phyloP scores from a whole-genome alignment of 768 basidiomycete genomes.

The Epithele typhae region DNA sequence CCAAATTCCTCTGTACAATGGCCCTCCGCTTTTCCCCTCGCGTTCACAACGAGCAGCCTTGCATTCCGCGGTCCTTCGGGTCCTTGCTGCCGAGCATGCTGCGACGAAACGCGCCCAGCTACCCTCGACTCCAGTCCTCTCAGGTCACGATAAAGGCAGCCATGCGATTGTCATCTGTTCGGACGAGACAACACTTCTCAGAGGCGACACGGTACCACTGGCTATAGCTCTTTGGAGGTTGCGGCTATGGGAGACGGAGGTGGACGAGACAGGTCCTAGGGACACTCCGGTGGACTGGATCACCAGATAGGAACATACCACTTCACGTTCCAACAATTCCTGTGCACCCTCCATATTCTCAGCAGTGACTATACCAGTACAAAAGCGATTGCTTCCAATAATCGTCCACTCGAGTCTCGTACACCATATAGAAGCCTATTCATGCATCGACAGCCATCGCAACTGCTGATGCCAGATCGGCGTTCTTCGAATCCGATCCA shows the following conservation, averaged over 20 bases:
- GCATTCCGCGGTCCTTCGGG: constrained; percentile 40
- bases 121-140: no score
- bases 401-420: constrained; percentile 1
- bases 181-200: constrained; percentile 39
- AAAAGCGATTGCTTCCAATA: constrained; percentile 8
- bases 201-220: constrained; percentile 59
- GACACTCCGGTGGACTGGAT: no score
- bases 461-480: constrained; percentile 22
- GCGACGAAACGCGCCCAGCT: constrained; percentile 2
- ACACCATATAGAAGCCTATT: no score
- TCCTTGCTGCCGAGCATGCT: constrained; percentile 45
- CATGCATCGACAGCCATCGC: constrained; percentile 44
- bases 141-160: constrained; percentile 48
- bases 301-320: background rate
- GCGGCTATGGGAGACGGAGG: constrained; percentile 60
- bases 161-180: constrained; percentile 69
- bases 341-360: no score
- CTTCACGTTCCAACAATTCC: background rate
- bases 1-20: constrained; percentile 65
- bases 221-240: constrained; percentile 78
- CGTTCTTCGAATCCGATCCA: constrained; percentile 26
- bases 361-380: no score
- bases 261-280: no score
- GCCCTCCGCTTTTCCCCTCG: constrained; percentile 58
- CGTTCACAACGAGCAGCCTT: constrained; percentile 57